Evolutionary conservation across 2,329 filamentous ascomycete species (phyloP), one percentile per base, ranked within the genome.

Genomic region (Fonsecaea pedrosoi): DNA sequence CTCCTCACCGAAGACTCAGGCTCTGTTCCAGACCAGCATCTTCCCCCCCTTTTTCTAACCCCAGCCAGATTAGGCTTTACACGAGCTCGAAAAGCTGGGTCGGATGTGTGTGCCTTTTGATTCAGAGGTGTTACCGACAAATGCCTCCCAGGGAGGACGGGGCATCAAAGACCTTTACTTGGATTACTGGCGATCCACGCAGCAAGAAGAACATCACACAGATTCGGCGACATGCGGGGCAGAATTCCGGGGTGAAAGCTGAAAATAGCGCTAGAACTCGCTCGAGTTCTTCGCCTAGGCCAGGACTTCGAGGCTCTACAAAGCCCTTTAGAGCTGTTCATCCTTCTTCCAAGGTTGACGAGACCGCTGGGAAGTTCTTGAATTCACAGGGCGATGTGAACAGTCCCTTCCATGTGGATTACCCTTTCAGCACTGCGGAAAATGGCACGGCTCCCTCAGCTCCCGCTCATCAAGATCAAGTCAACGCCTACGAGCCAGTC

Each of bases 71-170:
- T 35, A 18, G 32, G 37, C 42, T 18, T 40, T 48, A 7, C 6
- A 38, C 37, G 30, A 61, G 34, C 48, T 37, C 45, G 7, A 53
- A 25, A 38, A 61, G 32, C 15, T 45, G 34, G 42, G 18, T 61
- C 65, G 65, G 55, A 67, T 67, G 65, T 9, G 57, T 60, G 54
- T 54, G 30, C 8, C 40, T 50, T 35, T 32, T 30, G 25, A 7
- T 7, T 25, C 40, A 21, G 58, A 64, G 66, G 62, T 65, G 45
- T 63, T 45, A 60, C 57, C 66, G 62, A 54, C 66, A 58, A 65
- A 68, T 68, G 66, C 66, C 66, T 68, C 62, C 66, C 54, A 63
- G 53, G 57, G 62, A 66, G 60, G 64, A 60, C 57, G 60, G 60
- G 37, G 45, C 64, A 61, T 60, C 59, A 15, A 60, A 61, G 50